Base-by-base conservation (phyloP, 495 filamentous ascomycete species). In the Letharia lupina region DNA sequence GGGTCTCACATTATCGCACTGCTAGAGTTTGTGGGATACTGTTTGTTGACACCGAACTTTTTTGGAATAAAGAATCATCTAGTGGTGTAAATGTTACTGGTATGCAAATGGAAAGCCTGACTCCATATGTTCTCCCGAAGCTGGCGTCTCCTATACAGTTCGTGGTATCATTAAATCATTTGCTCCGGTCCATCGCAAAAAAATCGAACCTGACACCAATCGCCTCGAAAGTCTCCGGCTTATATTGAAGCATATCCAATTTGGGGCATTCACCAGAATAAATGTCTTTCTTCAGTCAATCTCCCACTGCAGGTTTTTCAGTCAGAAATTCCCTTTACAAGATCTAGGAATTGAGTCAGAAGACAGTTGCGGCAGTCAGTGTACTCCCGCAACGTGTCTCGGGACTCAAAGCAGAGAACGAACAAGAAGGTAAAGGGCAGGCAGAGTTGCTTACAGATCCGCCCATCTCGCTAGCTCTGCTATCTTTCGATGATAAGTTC, bases 381-480 rank as follows among this genome's bases (percentile, higher is more conserved):
- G 8, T 9, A 20, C 13, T 57, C 16, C 12, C 8, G 16, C 31
- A 57, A 37, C 7, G 20, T 37, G 52, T 6, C 10, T 56, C 35
- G 13, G 13, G 28, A 56, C 52, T 31, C 31, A 35, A 56, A 28
- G 13, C 23, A 15, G 11, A 11, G n/a, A 15, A 28, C 13, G 13
- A 15, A 6, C 23, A 2, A 35, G 31, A 13, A 10, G 20, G 12
- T 10, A 13, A 35, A 20, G 6, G 54, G 16, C 31, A 37, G 33
- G 4, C 33, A 5, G 28, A 37, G 54, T n/a, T 57, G 10, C 54
- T 57, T 16, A 57, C 54, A 52, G 68, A 71, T 66, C 61, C 72
- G 69, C 62, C 60, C 69, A 15, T 23, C 4, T 69, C 72, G 70
- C 68, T 68, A 67, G 64, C 71, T 71, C 45, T 70, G 65, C 54